phyloP scores from a whole-genome alignment of 1,284 basidiomycete genomes.

The Phellinidium pouzarii region DNA sequence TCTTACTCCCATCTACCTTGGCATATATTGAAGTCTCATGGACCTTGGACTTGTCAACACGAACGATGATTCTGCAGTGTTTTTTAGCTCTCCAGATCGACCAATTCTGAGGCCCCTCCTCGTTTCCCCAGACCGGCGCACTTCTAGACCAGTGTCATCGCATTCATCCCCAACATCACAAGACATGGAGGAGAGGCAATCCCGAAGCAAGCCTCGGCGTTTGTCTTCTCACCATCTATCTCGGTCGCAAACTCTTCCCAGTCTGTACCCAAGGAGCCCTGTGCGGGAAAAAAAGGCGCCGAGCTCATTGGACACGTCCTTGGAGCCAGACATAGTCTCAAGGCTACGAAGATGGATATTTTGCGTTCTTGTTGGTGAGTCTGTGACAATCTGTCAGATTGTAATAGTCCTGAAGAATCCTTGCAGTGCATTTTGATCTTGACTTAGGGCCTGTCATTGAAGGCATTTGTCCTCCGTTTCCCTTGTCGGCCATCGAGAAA shows the following conservation, averaged over 20 bases:
- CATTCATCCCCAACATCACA: slow-evolving; percentile 28
- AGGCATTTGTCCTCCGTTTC: slow-evolving; percentile 58
- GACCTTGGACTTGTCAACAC: slow-evolving; percentile 16
- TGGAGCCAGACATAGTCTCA: slow-evolving; percentile 42
- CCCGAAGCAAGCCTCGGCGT: slow-evolving; percentile 20
- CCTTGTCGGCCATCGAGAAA: slow-evolving; percentile 56
- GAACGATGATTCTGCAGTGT: slow-evolving; percentile 11
- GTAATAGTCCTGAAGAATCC: slow-evolving; percentile 14
- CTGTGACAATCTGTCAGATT: not conserved
- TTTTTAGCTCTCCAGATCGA: slow-evolving; percentile 9
- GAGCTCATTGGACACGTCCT: slow-evolving; percentile 5
- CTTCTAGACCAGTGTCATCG: slow-evolving; percentile 5
- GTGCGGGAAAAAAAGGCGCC: slow-evolving; percentile 19
- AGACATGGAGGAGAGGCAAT: slow-evolving; percentile 21
- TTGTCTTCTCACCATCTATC: slow-evolving; percentile 21
- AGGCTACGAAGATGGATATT: slow-evolving; percentile 73
- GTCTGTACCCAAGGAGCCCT: slow-evolving; percentile 18
- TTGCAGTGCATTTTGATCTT: slow-evolving; percentile 78
- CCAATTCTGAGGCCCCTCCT: not conserved
- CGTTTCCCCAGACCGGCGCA: not conserved
- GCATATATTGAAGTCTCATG: not conserved
- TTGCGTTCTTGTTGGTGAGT: slow-evolving; percentile 66
- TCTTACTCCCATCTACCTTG: not conserved
- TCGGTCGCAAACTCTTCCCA: slow-evolving; percentile 38
- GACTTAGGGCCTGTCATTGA: slow-evolving; percentile 82